phyloP scores from a whole-genome alignment of 306 rosid species.

The Lagenaria siceraria region DNA sequence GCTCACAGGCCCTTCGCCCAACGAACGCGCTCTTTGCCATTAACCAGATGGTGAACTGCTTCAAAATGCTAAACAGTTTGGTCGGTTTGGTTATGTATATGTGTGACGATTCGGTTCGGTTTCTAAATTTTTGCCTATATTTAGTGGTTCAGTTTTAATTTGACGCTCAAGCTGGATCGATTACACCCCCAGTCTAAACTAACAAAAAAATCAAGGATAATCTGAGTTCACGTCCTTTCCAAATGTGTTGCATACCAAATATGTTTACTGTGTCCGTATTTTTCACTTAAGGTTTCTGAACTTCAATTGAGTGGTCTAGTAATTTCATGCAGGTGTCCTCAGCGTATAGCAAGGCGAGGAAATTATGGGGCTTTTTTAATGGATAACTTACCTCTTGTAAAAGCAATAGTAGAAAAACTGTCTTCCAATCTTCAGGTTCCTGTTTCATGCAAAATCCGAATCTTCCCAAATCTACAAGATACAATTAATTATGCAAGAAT shows the following conservation, averaged over 20 bases:
- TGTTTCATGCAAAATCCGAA: constrained; percentile 86
- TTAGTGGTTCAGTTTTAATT: too few relatives aligned
- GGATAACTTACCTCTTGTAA: constrained; percentile 87
- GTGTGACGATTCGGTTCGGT: too few relatives aligned
- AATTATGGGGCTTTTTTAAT: constrained; percentile 91
- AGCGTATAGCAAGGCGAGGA: constrained; percentile 82
- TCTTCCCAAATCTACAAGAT: constrained; percentile 72
- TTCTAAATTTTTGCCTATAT: too few relatives aligned
- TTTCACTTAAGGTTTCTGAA: neutral
- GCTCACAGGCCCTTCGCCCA: too few relatives aligned
- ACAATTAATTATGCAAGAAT: constrained; percentile 73
- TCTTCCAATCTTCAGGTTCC: constrained; percentile 72
- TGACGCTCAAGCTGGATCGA: too few relatives aligned
- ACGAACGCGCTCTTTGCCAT: too few relatives aligned
- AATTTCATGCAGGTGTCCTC: constrained; percentile 65
- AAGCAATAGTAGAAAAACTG: constrained; percentile 68
- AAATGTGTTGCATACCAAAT: neutral
- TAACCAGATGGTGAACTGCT: too few relatives aligned
- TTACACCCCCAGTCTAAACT: neutral
- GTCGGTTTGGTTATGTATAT: too few relatives aligned
- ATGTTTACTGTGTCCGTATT: neutral
- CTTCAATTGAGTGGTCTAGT: neutral
- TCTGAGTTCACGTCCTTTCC: neutral
- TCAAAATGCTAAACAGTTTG: too few relatives aligned
- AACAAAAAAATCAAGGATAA: neutral